A percentile compares a stretch with the other conserved stretches of the same genome.
These are phyloP conservation scores for Venturia oleaginea DNA, from an alignment of 2,329 filamentous ascomycete species.

Conservation along the genomic window DNA sequence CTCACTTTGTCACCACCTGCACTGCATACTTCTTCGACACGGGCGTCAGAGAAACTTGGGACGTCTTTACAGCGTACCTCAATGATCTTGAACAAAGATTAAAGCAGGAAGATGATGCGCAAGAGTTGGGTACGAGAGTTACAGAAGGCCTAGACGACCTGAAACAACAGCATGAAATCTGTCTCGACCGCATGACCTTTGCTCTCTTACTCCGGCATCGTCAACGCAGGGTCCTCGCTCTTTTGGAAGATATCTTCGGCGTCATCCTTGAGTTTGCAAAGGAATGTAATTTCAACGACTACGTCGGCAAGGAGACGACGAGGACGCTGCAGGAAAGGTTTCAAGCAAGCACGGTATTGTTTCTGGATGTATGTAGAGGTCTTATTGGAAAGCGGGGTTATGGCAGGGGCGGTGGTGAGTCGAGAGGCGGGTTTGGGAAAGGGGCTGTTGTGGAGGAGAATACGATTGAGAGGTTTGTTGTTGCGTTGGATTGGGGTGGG, in stretches of 20 bases:
- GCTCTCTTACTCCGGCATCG: constrained; percentile 64
- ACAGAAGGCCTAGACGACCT: constrained; percentile 57
- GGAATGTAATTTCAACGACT: constrained; percentile 21
- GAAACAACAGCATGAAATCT: constrained; percentile 59
- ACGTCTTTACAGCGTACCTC: constrained; percentile 57
- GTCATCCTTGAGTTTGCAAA: constrained; percentile 60
- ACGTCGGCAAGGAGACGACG: constrained; percentile 25
- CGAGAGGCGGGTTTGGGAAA: constrained; percentile 22
- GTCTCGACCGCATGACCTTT: constrained; percentile 67
- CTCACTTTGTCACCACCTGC: constrained; percentile 67
- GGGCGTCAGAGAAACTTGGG: constrained; percentile 67
- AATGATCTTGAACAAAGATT: constrained; percentile 53
- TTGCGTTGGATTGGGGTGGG: constrained; percentile 61
- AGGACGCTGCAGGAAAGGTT: constrained; percentile 54
- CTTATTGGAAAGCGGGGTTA: constrained; percentile 55
- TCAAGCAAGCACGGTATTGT: constrained; percentile 62
- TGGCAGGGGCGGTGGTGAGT: constrained; percentile 25
- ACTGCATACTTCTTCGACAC: constrained; percentile 72
- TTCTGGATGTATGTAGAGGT: constrained; percentile 62
- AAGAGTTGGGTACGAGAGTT: constrained; percentile 35
- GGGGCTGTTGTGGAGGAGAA: constrained; percentile 40
- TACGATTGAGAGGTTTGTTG: constrained; percentile 57
- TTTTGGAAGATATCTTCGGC: constrained; percentile 69
- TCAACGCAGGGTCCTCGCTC: constrained; percentile 60
- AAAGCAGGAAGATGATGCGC: constrained; percentile 32